Conservation (phyloP, 768 basidiomycete species). For the Nidularia pulvinata region DNA sequence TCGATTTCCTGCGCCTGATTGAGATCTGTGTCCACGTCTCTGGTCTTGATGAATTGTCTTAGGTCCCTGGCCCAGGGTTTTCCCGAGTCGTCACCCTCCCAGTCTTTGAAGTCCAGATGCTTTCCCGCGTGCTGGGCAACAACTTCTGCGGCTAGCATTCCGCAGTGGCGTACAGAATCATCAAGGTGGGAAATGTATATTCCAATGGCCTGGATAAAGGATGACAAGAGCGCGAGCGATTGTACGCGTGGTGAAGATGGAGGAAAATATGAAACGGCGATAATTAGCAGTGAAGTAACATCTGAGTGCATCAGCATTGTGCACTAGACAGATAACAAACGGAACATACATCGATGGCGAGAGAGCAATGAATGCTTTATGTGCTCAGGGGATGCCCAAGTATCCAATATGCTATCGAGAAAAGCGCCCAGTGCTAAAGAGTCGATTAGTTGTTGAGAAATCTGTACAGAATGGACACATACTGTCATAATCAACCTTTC, state of each 20-base stretch:
- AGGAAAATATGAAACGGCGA: slow-evolving; percentile 62
- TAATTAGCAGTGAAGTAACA: slow-evolving; percentile 68
- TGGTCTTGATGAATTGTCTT: slow-evolving; percentile 45
- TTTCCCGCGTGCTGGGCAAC: slow-evolving; percentile 64
- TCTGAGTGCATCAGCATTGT: slow-evolving; percentile 39
- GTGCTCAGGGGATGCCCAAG: slow-evolving; percentile 80
- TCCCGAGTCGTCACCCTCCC: slow-evolving; percentile 77
- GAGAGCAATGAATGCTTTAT: slow-evolving; percentile 78
- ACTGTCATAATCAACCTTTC: slow-evolving; percentile 26
- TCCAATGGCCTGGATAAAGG: slow-evolving; percentile 70
- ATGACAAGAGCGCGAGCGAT: slow-evolving; percentile 48
- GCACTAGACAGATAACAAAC: background rate
- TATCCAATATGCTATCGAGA: slow-evolving; percentile 47
- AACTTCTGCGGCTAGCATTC: slow-evolving; percentile 91
- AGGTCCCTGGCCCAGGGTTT: slow-evolving; percentile 65
- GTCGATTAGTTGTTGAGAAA: background rate
- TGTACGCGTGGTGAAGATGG: slow-evolving; percentile 41
- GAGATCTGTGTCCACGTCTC: slow-evolving; percentile 50
- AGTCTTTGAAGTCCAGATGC: slow-evolving; percentile 75
- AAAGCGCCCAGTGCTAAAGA: slow-evolving; percentile 43
- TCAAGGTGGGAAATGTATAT: slow-evolving; percentile 82
- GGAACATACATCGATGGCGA: slow-evolving; percentile 69
- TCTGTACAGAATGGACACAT: slow-evolving; percentile 3
- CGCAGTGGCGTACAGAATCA: slow-evolving; percentile 74
- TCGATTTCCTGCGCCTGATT: slow-evolving; percentile 1